Conservation (phyloP, 345 rosid genomes). For the Kandelia obovata region DNA sequence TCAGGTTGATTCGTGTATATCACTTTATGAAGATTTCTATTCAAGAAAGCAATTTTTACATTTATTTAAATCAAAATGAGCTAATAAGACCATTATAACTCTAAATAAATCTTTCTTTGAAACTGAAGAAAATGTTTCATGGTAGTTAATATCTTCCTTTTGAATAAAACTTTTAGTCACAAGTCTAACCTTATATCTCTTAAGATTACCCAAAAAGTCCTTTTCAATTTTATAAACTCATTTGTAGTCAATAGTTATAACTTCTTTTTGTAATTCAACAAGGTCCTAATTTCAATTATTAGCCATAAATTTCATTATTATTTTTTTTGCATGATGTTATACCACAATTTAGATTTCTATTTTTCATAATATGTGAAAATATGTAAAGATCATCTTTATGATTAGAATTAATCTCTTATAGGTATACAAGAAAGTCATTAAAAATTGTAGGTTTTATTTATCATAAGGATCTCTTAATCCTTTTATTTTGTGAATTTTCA, state of each 20-base stretch:
- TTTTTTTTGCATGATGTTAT: background rate
- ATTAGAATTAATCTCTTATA: background rate
- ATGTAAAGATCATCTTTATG: background rate
- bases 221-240: background rate
- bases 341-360: no score
- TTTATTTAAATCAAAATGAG: background rate
- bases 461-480: background rate
- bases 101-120: background rate
- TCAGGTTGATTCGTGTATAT: background rate
- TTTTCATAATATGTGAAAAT: background rate
- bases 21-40: background rate
- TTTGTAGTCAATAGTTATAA: background rate
- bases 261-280: background rate
- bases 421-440: background rate
- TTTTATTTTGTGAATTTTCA: background rate
- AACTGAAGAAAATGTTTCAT: background rate
- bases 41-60: background rate
- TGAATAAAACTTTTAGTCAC: background rate
- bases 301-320: background rate
- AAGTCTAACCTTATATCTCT: background rate
- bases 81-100: background rate
- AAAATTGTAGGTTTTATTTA: background rate
- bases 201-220: background rate
- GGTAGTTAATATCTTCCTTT: background rate
- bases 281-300: background rate